Percentiles rank a stretch among this genome's conserved stretches.
Conservation (phyloP, 75 land plant species). For the Cryptomeria japonica region DNA sequence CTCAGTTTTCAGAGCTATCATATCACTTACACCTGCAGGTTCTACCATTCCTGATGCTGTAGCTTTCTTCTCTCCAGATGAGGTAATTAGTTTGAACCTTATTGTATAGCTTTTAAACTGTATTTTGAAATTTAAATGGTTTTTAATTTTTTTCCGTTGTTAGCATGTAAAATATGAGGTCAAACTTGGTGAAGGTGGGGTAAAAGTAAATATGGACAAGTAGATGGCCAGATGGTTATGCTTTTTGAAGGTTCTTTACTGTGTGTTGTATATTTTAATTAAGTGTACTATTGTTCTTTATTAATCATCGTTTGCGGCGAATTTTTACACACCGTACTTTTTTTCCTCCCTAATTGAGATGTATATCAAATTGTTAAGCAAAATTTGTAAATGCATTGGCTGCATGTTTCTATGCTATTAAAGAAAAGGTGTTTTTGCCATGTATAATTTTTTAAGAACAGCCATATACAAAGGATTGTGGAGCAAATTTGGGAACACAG, state of each 20-base stretch:
- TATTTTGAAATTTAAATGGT: not conserved
- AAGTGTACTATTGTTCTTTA: not conserved
- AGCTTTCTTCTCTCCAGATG: conserved; percentile 91
- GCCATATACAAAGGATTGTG: not conserved
- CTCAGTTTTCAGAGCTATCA: conserved; percentile 76
- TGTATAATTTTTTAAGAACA: not conserved
- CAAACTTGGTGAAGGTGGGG: not conserved
- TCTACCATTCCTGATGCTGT: conserved; percentile 85
- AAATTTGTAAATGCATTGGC: not conserved
- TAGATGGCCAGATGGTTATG: not conserved
- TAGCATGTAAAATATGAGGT: not conserved
- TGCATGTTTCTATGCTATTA: not conserved
- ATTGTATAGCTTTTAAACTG: not conserved
- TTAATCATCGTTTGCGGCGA: not conserved
- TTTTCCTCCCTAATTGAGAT: not conserved
- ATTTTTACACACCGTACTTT: not conserved
- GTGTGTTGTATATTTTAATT: not conserved
- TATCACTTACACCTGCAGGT: conserved; percentile 87
- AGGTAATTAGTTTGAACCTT: conserved; percentile 48
- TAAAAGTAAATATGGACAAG: not conserved
- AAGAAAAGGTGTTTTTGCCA: not conserved
- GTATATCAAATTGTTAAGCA: not conserved
- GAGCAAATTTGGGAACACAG: not conserved
- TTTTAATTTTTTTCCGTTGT: not conserved
- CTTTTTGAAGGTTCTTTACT: not conserved